Conservation (phyloP, 305 asterid species). For the Fraxinus velutina region DNA sequence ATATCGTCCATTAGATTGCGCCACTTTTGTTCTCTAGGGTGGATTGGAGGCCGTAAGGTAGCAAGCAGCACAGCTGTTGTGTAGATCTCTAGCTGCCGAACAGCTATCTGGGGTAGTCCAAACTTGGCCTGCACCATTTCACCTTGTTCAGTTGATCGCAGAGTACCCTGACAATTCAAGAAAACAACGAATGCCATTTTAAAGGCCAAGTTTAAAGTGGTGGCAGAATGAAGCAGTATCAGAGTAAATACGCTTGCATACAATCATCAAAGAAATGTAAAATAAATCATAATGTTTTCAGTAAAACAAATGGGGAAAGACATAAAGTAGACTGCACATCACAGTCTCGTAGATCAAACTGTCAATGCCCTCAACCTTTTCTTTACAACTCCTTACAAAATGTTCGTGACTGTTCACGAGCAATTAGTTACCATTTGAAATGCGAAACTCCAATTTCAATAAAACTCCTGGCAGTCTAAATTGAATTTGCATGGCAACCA, state of each 20-base stretch:
- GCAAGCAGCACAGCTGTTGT: conserved; percentile 95
- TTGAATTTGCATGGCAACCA: neutral
- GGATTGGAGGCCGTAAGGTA: conserved; percentile 76
- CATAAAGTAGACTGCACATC: neutral
- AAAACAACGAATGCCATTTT: neutral
- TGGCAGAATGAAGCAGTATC: neutral
- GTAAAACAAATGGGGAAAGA: neutral
- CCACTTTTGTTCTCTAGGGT: conserved; percentile 85
- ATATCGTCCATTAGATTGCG: conserved; percentile 89
- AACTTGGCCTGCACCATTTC: conserved; percentile 99
- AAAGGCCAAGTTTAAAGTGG: neutral
- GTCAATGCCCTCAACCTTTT: neutral
- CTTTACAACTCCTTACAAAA: neutral
- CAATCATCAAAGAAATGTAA: neutral
- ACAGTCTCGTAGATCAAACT: neutral
- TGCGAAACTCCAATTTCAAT: neutral
- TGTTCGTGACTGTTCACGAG: neutral
- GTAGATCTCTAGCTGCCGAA: conserved; percentile 89
- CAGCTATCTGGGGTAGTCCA: conserved; percentile 86
- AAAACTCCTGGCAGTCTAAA: neutral
- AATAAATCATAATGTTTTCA: neutral
- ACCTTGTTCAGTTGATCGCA: conserved; percentile 94
- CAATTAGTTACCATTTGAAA: neutral
- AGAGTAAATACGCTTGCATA: neutral
- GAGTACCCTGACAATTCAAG: conserved; percentile 63